Base-by-base conservation (phyloP, 345 rosid species). In the Hypericum perforatum region DNA sequence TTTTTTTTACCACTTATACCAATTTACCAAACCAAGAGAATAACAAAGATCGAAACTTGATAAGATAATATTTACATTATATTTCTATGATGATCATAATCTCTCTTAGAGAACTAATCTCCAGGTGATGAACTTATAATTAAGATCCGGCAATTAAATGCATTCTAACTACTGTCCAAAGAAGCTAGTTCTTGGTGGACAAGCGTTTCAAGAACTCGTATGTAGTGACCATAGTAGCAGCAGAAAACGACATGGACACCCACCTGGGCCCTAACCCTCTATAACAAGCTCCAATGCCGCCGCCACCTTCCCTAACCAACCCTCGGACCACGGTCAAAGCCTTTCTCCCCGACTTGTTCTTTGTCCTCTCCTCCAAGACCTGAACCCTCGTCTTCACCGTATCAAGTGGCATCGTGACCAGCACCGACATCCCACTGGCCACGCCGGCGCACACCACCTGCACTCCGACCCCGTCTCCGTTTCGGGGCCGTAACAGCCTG, bases 201-300 rank as follows among this genome's bases (percentile, higher is more conserved):
- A 86, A 59, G 37, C 83, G 78, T 62, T 90, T 86, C 71, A 90
- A 70, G 63, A 80, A 73, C 62, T 90, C 97, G 7, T 90, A 90
- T 11, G 95, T 86, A 14, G 97, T 86, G 63, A 86, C 78, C 95
- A 90, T 86, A 9, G 85, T 81, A 49, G 89, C 76, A 41, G 96
- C 89, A 9, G 97, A 90, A 82, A 86, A 42, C 0, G 97, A 78
- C 91, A 79, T 86, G 11, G 96, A 86, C 15, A 86, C 89, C 97
- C 95, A 90, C 56, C 97, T 82, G 3, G 95, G 97, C 37, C 95
- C 95, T 60, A 90, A 68, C 11, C 97, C 97, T 58, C 88, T 72
- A 49, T 84, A 90, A 65, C 97, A 90, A 57, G 87, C 94, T 0
- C 64, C 60, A 15, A 84, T 62, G 16, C 95, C 97, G 32, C 95